These are phyloP conservation scores for Camillea tinctor DNA, from an alignment of 2,329 filamentous ascomycete genomes.

Conservation along the genomic window DNA sequence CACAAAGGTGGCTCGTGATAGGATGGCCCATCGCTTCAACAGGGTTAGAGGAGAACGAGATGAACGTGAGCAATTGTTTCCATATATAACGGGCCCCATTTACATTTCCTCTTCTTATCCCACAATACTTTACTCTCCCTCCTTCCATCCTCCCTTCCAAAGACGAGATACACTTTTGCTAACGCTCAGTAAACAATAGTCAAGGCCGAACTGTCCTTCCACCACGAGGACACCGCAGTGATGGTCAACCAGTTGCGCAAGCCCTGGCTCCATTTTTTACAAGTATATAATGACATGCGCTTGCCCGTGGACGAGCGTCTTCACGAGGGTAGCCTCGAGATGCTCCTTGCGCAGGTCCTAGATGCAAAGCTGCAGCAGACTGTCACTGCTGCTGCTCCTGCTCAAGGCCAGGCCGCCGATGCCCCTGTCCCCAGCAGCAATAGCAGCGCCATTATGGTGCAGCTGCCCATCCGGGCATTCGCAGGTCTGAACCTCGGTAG, in stretches of 20 bases:
- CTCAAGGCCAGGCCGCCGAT: not conserved
- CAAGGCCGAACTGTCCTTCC: not conserved
- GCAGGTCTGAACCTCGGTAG: not conserved
- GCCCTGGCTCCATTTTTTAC: not conserved
- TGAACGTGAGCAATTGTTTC: too few species aligned
- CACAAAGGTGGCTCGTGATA: not conserved
- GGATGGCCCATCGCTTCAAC: not conserved
- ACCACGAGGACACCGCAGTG: not conserved
- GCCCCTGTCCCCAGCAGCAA: not conserved
- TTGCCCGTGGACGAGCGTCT: not conserved
- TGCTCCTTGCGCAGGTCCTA: not conserved
- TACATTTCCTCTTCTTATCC: too few species aligned
- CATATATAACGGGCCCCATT: too few species aligned
- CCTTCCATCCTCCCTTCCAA: too few species aligned
- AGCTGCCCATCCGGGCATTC: not conserved
- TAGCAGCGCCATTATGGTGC: not conserved
- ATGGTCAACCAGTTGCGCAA: not conserved
- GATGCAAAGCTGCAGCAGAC: not conserved
- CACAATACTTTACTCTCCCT: too few species aligned
- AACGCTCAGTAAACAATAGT: too few species aligned
- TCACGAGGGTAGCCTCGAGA: not conserved
- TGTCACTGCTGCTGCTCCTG: not conserved
- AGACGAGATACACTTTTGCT: too few species aligned
- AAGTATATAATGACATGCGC: not conserved
- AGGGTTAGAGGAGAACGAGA: not conserved